Evolutionary conservation across 1,284 basidiomycete species (phyloP).

Genomic region (Cryptococcus sp.): DNA sequence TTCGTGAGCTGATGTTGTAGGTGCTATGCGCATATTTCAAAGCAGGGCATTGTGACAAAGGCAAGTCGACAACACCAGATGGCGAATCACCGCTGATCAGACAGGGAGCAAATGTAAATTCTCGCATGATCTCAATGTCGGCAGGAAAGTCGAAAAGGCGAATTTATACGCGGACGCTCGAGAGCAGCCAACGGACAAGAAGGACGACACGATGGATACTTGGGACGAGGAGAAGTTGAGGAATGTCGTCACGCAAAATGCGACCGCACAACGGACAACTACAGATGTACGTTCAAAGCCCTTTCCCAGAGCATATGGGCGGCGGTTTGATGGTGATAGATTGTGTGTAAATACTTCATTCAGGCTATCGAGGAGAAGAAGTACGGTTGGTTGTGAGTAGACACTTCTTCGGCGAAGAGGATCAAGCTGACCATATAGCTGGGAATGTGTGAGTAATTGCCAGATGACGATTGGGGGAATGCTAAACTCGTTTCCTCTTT

Average conservation of each 20-base stretch:
- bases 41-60: conserved; percentile 83
- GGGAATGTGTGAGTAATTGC: conserved; percentile 46
- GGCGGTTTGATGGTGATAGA: too few relatives aligned
- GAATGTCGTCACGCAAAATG: conserved; percentile 79
- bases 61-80: conserved; percentile 23
- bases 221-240: conserved; percentile 92
- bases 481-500: conserved; percentile 5
- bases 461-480: too few relatives aligned
- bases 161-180: conserved; percentile 88
- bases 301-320: not conserved
- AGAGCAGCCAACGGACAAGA: conserved; percentile 60
- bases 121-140: conserved; percentile 84
- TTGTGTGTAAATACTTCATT: conserved; percentile 96
- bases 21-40: conserved; percentile 84
- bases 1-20: conserved; percentile 5
- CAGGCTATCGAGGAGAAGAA: conserved; percentile 92
- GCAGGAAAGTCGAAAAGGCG: conserved; percentile 90
- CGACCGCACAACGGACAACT: conserved; percentile 82
- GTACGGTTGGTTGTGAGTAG: conserved; percentile 53
- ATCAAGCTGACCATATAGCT: conserved; percentile 30
- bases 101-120: conserved; percentile 81
- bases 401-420: not conserved
- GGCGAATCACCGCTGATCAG: conserved; percentile 2
- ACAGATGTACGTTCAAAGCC: conserved; percentile 78
- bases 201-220: conserved; percentile 72